Conservation (phyloP, 75 land plant species). For the Sequoia sempervirens region DNA sequence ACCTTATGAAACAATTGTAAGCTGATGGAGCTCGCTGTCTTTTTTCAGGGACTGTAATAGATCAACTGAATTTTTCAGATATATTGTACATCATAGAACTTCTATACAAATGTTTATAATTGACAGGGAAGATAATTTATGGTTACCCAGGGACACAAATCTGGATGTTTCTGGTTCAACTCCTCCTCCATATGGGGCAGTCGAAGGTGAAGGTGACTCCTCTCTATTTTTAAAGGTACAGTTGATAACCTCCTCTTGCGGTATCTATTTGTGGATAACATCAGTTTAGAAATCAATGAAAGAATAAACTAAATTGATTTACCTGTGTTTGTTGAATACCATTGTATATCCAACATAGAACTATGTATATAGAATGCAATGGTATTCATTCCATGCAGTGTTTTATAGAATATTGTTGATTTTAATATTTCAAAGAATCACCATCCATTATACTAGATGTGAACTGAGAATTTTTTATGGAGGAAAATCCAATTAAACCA, state of each 20-base stretch:
- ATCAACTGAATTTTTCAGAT: too few species aligned
- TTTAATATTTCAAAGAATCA: not conserved
- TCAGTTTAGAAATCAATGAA: not conserved
- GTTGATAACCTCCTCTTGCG: not conserved
- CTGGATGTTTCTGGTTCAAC: not conserved
- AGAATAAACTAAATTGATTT: not conserved
- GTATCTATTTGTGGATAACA: not conserved
- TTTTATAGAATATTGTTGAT: too few species aligned
- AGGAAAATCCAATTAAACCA: not conserved
- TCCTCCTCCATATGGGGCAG: not conserved
- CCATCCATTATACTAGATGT: not conserved
- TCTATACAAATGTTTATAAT: too few species aligned
- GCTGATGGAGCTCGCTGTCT: constrained; percentile 64
- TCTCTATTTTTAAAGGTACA: not conserved
- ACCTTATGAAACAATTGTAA: constrained; percentile 63
- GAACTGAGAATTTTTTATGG: not conserved
- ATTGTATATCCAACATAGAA: too few species aligned
- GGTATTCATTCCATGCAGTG: too few species aligned
- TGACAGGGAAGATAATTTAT: not conserved
- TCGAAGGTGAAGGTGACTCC: not conserved
- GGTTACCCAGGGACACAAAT: not conserved
- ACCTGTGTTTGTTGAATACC: not conserved
- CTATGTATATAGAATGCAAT: too few species aligned
- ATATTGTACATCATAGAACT: too few species aligned
- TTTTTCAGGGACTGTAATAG: constrained; percentile 50